Percentiles rank a stretch among this genome's conserved stretches.
Conservation (phyloP, 371 early-diverging fungal species). For the Funneliformis caledonium region DNA sequence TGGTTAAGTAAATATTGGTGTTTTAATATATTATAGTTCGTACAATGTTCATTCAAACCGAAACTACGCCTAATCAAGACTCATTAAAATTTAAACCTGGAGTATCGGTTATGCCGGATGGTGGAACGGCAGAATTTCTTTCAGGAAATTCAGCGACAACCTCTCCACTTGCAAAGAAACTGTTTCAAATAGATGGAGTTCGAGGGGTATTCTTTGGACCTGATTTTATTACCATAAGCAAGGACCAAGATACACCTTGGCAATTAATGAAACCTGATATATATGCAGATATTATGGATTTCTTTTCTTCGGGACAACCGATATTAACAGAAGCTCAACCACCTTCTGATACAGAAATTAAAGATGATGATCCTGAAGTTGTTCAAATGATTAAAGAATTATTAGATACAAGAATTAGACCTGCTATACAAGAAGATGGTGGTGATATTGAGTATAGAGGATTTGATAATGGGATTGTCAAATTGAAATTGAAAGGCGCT, state of each 20-base stretch:
- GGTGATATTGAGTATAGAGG: constrained; percentile 96
- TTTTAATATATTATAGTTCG: constrained; percentile 53
- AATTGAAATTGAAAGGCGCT: constrained; percentile 91
- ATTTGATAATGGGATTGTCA: constrained; percentile 88
- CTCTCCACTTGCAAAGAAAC: constrained; percentile 87
- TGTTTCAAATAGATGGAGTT: constrained; percentile 92
- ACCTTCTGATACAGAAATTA: constrained; percentile 72
- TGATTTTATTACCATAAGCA: constrained; percentile 93
- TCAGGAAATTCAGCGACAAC: constrained; percentile 74
- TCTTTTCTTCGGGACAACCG: constrained; percentile 84
- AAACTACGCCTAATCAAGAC: constrained; percentile 91
- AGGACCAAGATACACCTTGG: constrained; percentile 86
- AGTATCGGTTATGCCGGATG: constrained; percentile 65
- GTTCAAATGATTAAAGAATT: constrained; percentile 98
- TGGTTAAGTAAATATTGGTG: too few species aligned
- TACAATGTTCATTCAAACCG: constrained; percentile 95
- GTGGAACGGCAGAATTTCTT: constrained; percentile 78
- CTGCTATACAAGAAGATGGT: constrained; percentile 97
- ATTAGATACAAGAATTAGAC: constrained; percentile 93
- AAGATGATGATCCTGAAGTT: constrained; percentile 83
- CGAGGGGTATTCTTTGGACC: constrained; percentile 86
- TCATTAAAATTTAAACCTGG: constrained; percentile 95
- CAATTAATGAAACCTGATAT: constrained; percentile 94
- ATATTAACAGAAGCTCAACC: constrained; percentile 63
- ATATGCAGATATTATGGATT: constrained; percentile 94